Conservation (phyloP, 1,284 basidiomycete genomes). For the Kwoniella shivajii region DNA sequence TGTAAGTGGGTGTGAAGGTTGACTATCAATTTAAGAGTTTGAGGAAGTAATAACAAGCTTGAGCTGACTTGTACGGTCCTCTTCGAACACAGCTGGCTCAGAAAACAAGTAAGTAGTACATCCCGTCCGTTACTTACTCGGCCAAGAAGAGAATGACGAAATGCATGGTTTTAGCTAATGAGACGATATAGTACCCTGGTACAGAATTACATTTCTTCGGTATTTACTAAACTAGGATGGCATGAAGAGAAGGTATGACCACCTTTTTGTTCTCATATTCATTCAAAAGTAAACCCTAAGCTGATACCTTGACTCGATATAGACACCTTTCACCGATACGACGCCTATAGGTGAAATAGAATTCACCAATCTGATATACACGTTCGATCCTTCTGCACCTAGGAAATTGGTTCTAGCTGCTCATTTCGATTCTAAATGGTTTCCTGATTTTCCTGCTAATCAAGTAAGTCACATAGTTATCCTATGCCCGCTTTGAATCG, state of each 20-base stretch:
- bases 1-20: conserved; percentile 59
- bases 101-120: conserved; percentile 43
- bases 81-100: conserved; percentile 45
- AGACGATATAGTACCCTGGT: conserved; percentile 67
- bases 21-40: background rate
- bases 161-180: conserved; percentile 1
- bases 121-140: no score
- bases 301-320: background rate
- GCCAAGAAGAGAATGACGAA: no score
- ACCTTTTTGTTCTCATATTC: background rate
- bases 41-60: background rate
- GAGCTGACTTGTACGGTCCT: background rate
- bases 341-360: conserved; percentile 81
- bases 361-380: conserved; percentile 92
- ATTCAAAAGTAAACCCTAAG: background rate
- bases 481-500: no score
- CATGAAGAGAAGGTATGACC: conserved; percentile 65
- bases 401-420: conserved; percentile 84
- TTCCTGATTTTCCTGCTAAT: conserved; percentile 67
- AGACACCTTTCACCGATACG: conserved; percentile 70
- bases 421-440: conserved; percentile 96
- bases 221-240: conserved; percentile 75
- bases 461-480: conserved; percentile 59
- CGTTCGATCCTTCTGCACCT: conserved; percentile 83
- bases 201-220: conserved; percentile 71